Base-by-base conservation (phyloP, 768 basidiomycete genomes). In the Crucibulum laeve region DNA sequence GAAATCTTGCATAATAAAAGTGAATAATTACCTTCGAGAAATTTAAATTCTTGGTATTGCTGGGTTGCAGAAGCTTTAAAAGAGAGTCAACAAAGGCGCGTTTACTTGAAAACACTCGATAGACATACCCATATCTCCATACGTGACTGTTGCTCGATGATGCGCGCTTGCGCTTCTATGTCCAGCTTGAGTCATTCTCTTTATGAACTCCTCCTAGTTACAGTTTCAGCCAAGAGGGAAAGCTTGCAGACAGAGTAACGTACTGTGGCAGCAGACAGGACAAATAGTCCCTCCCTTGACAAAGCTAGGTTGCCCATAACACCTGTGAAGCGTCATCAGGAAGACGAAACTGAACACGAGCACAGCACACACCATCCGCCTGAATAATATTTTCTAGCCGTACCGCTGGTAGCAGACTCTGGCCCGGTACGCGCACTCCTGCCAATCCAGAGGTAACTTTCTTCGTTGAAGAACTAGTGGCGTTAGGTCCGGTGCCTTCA, bases 121-220 rank as follows among this genome's bases (percentile, higher is more conserved):
- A 24, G 28, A 40, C 79, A 44, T 49, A 91, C 90, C 83, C 73
- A 91, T 76, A 58, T 93, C 88, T 30, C 73, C 69, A 50, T 91
- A 88, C 42, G 76, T 73, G 8, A 91, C 68, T 17, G 64, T 69
- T 44, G 70, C 75, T 46, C 87, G 73, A 45, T 73, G 71, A 39
- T 81, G 77, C 14, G 71, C 67, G 46, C 67, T 67, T 7, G 87
- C 86, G 55, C 83, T 77, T 38, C 73, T 73, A 46, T 85, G 79
- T 10, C 83, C 86, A 19, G 82, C 81, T 58, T 79, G 77, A 14
- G 79, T 73, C 56, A 91, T 70, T 38, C 81, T 75, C 61, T 87
- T 87, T 43, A 92, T 77, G 58, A 91, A 92, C 56, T 91, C 87
- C 65, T 93, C 90, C 91, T 93, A 56, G 25, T 36, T 42, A 38